Evolutionary conservation across 192 early-diverging fungal genomes (phyloP).

Genomic region (Coemansia sp.): DNA sequence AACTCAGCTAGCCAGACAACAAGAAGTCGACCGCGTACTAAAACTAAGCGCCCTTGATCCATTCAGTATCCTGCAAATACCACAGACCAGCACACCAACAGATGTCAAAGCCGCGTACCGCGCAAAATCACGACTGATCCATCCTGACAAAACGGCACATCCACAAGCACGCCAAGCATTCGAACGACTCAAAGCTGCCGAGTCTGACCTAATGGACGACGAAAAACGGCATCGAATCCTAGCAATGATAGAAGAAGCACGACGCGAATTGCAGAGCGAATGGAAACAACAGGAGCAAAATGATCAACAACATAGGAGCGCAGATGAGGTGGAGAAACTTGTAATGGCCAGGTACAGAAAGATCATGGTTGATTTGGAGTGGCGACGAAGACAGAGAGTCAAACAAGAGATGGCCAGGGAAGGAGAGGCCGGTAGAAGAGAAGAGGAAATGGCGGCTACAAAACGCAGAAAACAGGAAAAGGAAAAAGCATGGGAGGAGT

Average conservation of each 20-base stretch:
- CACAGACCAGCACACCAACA: constrained; percentile 20
- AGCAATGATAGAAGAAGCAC: constrained; percentile 32
- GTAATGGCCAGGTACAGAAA: constrained; percentile 29
- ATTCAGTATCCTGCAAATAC: constrained; percentile 32
- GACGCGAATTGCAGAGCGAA: constrained; percentile 31
- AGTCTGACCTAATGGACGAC: constrained; percentile 46
- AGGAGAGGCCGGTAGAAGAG: constrained; percentile 19
- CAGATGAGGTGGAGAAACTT: constrained; percentile 18
- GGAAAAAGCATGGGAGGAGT: constrained; percentile 45
- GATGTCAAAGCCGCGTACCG: constrained; percentile 46
- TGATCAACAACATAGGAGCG: not conserved
- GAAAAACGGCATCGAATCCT: constrained; percentile 30
- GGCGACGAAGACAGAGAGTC: constrained; percentile 38
- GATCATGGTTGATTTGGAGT: constrained; percentile 48
- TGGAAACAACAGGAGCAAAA: constrained; percentile 10
- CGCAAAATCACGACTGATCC: constrained; percentile 40
- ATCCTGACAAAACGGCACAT: constrained; percentile 46
- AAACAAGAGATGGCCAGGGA: constrained; percentile 44
- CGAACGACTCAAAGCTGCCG: constrained; percentile 40
- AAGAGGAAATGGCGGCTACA: constrained; percentile 23
- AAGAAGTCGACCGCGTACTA: constrained; percentile 41
- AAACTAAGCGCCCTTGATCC: constrained; percentile 34
- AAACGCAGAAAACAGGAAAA: constrained; percentile 24
- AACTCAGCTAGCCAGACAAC: constrained; percentile 26
- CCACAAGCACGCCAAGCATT: constrained; percentile 43